These are phyloP conservation scores for Phytophthora fragariae DNA, from an alignment of 352 stramenopile genomes.

Conservation along the genomic window DNA sequence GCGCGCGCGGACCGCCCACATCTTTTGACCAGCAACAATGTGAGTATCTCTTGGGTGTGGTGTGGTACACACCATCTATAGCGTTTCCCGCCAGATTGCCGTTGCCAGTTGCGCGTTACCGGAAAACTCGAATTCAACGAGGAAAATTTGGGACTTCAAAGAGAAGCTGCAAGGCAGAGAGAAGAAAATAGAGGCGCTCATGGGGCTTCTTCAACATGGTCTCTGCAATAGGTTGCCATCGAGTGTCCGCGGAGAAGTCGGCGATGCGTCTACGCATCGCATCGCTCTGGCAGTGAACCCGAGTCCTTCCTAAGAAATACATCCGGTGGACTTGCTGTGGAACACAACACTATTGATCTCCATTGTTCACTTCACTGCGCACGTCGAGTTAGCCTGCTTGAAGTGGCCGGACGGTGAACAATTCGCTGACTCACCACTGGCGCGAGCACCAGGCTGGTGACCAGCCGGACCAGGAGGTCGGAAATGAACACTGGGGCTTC, in stretches of 20 bases:
- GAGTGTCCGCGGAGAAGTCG: neutral
- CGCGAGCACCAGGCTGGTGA: too few species aligned
- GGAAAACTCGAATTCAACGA: neutral
- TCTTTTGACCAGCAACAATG: constrained; percentile 22
- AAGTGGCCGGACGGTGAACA: too few species aligned
- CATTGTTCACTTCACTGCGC: too few species aligned
- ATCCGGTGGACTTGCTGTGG: neutral
- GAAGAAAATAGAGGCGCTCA: too few species aligned
- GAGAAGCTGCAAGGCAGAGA: neutral
- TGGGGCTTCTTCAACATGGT: too few species aligned
- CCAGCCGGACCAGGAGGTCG: too few species aligned
- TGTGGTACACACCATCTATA: constrained; percentile 27
- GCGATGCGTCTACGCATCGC: too few species aligned
- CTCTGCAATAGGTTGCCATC: neutral
- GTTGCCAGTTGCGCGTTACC: neutral
- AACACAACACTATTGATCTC: too few species aligned
- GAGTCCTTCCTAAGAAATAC: neutral
- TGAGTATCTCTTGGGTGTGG: neutral
- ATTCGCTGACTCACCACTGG: too few species aligned
- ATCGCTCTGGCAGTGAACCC: neutral
- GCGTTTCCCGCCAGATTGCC: too few species aligned
- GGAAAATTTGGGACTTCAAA: constrained; percentile 10
- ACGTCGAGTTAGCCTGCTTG: too few species aligned
- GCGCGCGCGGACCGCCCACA: constrained; percentile 30
- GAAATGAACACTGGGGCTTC: neutral